These are phyloP conservation scores for Trypethelium eluteriae DNA, from an alignment of 495 filamentous ascomycete genomes.

Conservation along the genomic window DNA sequence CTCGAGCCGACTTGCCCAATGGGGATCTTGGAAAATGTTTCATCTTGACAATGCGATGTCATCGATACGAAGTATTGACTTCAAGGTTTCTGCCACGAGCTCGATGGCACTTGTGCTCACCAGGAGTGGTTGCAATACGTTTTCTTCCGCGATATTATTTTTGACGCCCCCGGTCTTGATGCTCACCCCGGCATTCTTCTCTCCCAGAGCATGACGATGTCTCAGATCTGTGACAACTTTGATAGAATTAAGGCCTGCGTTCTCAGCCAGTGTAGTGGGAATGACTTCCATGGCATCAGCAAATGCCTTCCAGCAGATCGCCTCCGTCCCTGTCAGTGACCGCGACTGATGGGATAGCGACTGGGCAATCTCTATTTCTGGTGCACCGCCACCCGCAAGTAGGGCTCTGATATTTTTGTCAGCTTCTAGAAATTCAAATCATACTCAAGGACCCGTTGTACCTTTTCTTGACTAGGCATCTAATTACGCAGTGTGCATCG, in stretches of 20 bases:
- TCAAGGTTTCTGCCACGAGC: conserved; percentile 92
- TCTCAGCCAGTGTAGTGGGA: conserved; percentile 93
- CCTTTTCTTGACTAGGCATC: conserved; percentile 94
- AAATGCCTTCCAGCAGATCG: conserved; percentile 98
- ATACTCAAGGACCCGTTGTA: conserved; percentile 28
- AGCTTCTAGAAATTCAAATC: conserved; percentile 7
- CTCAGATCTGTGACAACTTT: conserved; percentile 96
- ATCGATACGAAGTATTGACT: conserved; percentile 97
- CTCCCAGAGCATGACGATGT: conserved; percentile 85
- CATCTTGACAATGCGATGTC: conserved; percentile 61
- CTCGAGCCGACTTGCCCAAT: neutral
- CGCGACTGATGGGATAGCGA: conserved; percentile 72
- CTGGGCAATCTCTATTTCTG: conserved; percentile 89
- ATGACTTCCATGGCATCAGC: conserved; percentile 97
- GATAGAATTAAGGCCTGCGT: conserved; percentile 93
- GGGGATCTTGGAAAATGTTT: neutral
- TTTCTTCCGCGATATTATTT: conserved; percentile 90
- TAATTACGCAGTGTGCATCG: conserved; percentile 94
- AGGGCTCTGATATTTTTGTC: conserved; percentile 46
- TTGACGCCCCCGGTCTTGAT: conserved; percentile 96
- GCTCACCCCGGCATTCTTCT: conserved; percentile 92
- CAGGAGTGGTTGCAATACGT: conserved; percentile 89
- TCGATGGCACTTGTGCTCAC: conserved; percentile 97
- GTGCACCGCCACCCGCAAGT: conserved; percentile 91
- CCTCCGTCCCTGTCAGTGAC: conserved; percentile 77